phyloP scores from a whole-genome alignment of 177 flowering plant genomes.

The Vitis hybrid region DNA sequence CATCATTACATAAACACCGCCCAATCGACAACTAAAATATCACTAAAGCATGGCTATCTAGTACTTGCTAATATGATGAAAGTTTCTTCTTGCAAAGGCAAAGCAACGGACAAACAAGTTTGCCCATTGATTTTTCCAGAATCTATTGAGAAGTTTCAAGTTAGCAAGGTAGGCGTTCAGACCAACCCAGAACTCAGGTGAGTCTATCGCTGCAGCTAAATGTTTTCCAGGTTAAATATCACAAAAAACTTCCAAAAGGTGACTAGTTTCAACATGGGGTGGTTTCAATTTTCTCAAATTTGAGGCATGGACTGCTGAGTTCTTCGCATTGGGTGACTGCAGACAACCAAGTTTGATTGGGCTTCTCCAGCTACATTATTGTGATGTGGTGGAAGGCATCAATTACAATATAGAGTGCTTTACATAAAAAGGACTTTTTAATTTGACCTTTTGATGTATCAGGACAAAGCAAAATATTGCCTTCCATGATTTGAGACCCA shows the following conservation, averaged over 20 bases:
- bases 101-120: not conserved
- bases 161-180: too few relatives aligned
- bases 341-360: too few relatives aligned
- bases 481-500: slow-evolving; percentile 3
- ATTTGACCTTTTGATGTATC: not conserved
- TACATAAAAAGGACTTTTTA: not conserved
- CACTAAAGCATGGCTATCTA: not conserved
- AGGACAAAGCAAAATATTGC: slow-evolving; percentile 2
- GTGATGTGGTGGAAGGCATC: not conserved
- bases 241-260: too few relatives aligned
- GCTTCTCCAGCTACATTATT: not conserved
- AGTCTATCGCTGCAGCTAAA: too few relatives aligned
- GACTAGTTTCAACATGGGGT: too few relatives aligned
- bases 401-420: not conserved
- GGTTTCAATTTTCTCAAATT: too few relatives aligned
- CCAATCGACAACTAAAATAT: not conserved
- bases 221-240: too few relatives aligned
- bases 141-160: too few relatives aligned
- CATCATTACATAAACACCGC: slow-evolving; percentile 9
- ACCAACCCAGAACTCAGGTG: too few relatives aligned
- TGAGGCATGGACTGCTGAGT: too few relatives aligned
- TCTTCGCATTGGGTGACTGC: too few relatives aligned
- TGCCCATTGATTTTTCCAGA: not conserved
- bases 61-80: not conserved
- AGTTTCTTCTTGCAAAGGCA: not conserved